Conservation (phyloP, 2,329 filamentous ascomycete species). For the Aureobasidium sp. region DNA sequence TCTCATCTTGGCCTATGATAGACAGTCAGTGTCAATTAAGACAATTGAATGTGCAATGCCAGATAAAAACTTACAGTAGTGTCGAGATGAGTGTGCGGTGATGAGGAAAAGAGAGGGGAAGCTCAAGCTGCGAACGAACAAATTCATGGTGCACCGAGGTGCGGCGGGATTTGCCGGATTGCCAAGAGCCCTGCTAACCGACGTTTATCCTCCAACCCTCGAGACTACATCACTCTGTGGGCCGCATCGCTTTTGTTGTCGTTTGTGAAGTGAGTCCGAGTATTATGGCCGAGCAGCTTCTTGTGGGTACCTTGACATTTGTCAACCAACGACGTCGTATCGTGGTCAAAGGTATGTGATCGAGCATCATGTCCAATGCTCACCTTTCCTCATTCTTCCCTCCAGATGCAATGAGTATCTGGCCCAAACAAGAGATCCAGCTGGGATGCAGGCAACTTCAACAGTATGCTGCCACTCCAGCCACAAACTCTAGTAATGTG, state of each 20-base stretch:
- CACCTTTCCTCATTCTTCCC: background rate
- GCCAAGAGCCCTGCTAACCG: background rate
- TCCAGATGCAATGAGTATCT: slow-evolving; percentile 6
- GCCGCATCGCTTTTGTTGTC: background rate
- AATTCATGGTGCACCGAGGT: background rate
- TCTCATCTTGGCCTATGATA: slow-evolving; percentile 56
- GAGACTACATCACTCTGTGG: background rate
- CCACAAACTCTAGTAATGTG: background rate
- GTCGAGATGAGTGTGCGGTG: slow-evolving; percentile 37
- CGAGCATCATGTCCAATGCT: background rate
- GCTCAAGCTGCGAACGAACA: slow-evolving; percentile 16
- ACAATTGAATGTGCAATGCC: slow-evolving; percentile 19
- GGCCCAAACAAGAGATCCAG: slow-evolving; percentile 16
- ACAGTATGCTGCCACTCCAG: background rate
- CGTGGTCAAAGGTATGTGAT: background rate
- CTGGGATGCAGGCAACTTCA: slow-evolving; percentile 26
- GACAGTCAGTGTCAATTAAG: background rate
- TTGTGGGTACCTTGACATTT: background rate
- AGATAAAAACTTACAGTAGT: slow-evolving; percentile 32
- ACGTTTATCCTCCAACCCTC: background rate
- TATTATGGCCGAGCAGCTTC: background rate
- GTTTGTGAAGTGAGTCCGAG: background rate
- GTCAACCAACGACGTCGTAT: background rate
- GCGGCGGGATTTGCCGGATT: slow-evolving; percentile 19
- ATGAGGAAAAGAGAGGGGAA: slow-evolving; percentile 27